A percentile compares a stretch with the other conserved stretches of the same genome.
phyloP scores from a whole-genome alignment of 2,329 filamentous ascomycete species.

The Aspergillus sp. region DNA sequence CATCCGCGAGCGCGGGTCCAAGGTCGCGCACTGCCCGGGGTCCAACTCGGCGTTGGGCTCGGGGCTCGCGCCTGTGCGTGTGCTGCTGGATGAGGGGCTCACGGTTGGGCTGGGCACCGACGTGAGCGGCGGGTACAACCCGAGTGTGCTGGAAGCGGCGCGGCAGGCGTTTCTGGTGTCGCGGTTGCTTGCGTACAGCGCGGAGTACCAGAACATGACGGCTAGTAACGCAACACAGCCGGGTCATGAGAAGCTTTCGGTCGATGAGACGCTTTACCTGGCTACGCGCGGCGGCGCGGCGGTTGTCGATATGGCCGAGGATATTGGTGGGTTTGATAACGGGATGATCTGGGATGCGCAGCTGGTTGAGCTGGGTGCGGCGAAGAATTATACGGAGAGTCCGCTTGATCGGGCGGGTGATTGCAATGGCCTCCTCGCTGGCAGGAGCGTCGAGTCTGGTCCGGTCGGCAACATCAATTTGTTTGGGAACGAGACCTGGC shows the following conservation, averaged over 20 bases:
- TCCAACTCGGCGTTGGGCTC: conserved; percentile 76
- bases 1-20: conserved; percentile 52
- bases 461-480: conserved; percentile 62
- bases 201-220: conserved; percentile 34
- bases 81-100: conserved; percentile 63
- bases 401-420: background rate
- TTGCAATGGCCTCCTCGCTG: conserved; percentile 23
- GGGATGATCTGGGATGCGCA: conserved; percentile 91
- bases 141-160: conserved; percentile 72
- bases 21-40: conserved; percentile 76
- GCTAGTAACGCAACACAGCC: conserved; percentile 4
- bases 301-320: conserved; percentile 63
- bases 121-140: conserved; percentile 76
- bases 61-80: conserved; percentile 66
- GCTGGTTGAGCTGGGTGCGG: conserved; percentile 54
- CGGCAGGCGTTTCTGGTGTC: conserved; percentile 72
- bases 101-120: conserved; percentile 83
- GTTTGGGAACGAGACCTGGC: conserved; percentile 87
- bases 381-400: background rate
- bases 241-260: conserved; percentile 58
- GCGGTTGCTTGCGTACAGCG: conserved; percentile 47
- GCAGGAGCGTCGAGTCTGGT: conserved; percentile 24
- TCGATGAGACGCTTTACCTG: conserved; percentile 77
- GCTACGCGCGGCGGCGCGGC: conserved; percentile 80
- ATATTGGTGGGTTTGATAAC: conserved; percentile 70